Evolutionary conservation across 306 rosid species (phyloP).

Genomic region (Begonia fuchsioides): DNA sequence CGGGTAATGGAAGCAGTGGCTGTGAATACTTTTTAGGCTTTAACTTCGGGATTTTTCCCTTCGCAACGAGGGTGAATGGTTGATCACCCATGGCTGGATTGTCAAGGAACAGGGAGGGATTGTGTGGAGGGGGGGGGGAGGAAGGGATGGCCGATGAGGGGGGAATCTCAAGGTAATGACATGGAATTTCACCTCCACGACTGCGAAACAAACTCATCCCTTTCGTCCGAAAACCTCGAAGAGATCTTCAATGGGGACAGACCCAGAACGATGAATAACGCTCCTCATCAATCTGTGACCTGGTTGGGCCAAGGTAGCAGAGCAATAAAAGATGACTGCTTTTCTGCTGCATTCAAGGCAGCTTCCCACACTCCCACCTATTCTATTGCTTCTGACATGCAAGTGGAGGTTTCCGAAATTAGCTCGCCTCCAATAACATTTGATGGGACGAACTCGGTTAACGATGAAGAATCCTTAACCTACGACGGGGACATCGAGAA

Average conservation of each 20-base stretch:
- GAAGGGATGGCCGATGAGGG: slow-evolving; percentile 16
- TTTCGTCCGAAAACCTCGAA: slow-evolving; percentile 11
- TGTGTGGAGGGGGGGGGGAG: too few species aligned
- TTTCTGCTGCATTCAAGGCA: slow-evolving; percentile 15
- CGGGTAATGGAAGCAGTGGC: too few species aligned
- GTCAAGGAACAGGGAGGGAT: too few species aligned
- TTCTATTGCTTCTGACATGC: slow-evolving; percentile 86
- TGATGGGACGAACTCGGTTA: slow-evolving; percentile 34
- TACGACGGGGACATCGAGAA: slow-evolving; percentile 52
- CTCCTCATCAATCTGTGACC: too few species aligned
- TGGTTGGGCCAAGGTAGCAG: too few species aligned
- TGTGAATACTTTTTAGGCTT: too few species aligned
- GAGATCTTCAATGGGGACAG: slow-evolving; percentile 9
- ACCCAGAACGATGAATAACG: slow-evolving; percentile 4
- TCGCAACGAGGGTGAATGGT: too few species aligned
- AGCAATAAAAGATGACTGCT: slow-evolving; percentile 16
- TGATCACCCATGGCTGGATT: too few species aligned
- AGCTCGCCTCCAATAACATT: slow-evolving; percentile 55
- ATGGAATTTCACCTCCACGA: slow-evolving; percentile 22
- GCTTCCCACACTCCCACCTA: slow-evolving; percentile 34
- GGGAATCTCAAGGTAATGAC: slow-evolving; percentile 11
- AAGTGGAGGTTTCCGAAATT: slow-evolving; percentile 77
- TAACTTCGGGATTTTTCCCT: too few species aligned
- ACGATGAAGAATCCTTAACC: slow-evolving; percentile 39
- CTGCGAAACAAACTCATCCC: slow-evolving; percentile 19